Conservation (phyloP, 2,329 filamentous ascomycete species). For the Parafenestella ontariensis region DNA sequence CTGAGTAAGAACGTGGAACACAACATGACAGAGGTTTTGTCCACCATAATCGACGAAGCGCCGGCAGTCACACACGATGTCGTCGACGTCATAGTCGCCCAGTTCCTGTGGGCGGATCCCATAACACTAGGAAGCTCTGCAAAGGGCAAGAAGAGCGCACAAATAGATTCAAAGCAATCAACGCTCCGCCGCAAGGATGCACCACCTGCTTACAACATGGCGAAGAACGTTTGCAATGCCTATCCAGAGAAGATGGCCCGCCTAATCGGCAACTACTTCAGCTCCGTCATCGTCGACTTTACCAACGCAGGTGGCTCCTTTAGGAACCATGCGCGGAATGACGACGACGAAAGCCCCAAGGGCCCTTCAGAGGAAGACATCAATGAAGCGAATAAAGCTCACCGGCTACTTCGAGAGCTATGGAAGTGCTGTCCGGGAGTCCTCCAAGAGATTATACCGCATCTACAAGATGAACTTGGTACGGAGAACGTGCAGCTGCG, state of each 20-base stretch:
- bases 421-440: constrained; percentile 92
- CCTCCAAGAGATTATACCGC: constrained; percentile 90
- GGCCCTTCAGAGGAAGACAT: constrained; percentile 84
- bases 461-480: constrained; percentile 88
- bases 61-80: constrained; percentile 78
- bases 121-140: constrained; percentile 54
- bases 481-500: constrained; percentile 89
- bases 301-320: constrained; percentile 43
- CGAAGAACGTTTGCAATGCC: constrained; percentile 88
- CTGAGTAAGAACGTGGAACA: constrained; percentile 93
- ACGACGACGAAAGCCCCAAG: constrained; percentile 55
- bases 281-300: constrained; percentile 93
- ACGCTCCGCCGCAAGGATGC: constrained; percentile 87
- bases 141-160: constrained; percentile 62
- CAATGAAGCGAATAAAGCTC: constrained; percentile 86
- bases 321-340: constrained; percentile 45
- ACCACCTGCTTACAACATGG: constrained; percentile 94
- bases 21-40: constrained; percentile 85
- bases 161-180: constrained; percentile 76
- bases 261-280: constrained; percentile 95
- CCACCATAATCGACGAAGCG: constrained; percentile 86
- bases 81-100: constrained; percentile 91
- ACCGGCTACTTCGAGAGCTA: constrained; percentile 85
- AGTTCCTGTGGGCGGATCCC: constrained; percentile 89
- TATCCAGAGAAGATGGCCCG: constrained; percentile 94